Evolutionary conservation across 345 rosid genomes (phyloP), one percentile per base, ranked within the genome.

Genomic region (Microthlaspi erraticum): DNA sequence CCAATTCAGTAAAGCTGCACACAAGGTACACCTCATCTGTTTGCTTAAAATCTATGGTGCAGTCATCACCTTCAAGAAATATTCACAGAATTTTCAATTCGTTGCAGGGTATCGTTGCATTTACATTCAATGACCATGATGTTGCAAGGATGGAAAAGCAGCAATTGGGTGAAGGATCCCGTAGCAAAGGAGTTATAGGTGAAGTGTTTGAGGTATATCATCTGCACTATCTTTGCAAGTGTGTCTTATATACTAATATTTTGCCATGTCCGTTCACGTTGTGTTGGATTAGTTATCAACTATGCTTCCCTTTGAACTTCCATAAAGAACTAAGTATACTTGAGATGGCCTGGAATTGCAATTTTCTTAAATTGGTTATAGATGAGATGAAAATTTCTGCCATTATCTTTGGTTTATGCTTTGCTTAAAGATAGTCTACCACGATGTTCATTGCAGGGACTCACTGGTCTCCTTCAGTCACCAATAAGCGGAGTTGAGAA

Each of bases 1-100:
- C 72, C 98, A 93, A 64, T 93, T 93, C 80, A 90, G 93, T 82
- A 93, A 87, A 86, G 96, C 96, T 79, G 98, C 97, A 66, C 98
- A 87, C 77, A 90, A 93, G 97, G 98, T 93, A 84, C 36, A 38
- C 51, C 49, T 32, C 62, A 39, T 54, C 34, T 78, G 41, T 52
- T 74, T 76, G 39, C 32, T 71, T 48, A 16, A 50, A 31, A 50
- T 32, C 54, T 34, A 60, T 18, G 42, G 11, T 68, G 33, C 12
- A 68, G 31, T 55, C 4, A 19, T 52, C 26, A 46, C 72, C 71
- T 41, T 58, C 39, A 11, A 33, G 26, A 66, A 64, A 61, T 52
- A 63, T 36, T 19, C 54, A 68, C 20, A 54, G 45, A 63, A 34
- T 38, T 70, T 11, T 72, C 60, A 39, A 42, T 29, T 73, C 2